A percentile compares a stretch with the other conserved stretches of the same genome.
Evolutionary conservation across 257 asterid genomes (phyloP).

Genomic region (Forsythia viridissima): DNA sequence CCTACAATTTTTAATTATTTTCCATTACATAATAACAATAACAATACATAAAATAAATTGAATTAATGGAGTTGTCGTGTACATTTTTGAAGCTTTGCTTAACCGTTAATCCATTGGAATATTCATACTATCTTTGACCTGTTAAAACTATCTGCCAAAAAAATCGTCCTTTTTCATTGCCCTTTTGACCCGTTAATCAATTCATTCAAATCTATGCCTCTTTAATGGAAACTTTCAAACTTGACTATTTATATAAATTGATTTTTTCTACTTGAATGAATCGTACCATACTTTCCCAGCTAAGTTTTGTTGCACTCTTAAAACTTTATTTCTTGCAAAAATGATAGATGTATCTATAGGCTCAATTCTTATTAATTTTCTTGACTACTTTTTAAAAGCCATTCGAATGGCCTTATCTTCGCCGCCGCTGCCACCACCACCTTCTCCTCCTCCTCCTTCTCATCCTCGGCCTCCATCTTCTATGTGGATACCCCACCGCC

Average conservation of each 20-base stretch:
- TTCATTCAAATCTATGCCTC: background rate
- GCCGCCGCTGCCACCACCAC: background rate
- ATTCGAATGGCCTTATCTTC: constrained; percentile 32
- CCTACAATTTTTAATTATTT: no score
- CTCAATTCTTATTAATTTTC: constrained; percentile 26
- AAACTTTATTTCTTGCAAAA: constrained; percentile 2
- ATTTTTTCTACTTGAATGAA: background rate
- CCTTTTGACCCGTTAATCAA: constrained; percentile 26
- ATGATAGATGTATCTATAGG: constrained; percentile 35
- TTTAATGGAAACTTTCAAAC: background rate
- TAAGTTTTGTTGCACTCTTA: background rate
- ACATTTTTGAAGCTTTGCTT: background rate
- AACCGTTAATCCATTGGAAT: background rate
- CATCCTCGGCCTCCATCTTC: background rate
- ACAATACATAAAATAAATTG: no score
- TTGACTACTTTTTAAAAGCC: constrained; percentile 26
- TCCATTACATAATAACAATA: no score
- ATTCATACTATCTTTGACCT: constrained; percentile 32
- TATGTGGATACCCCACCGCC: constrained; percentile 2
- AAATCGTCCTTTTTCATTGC: constrained; percentile 11
- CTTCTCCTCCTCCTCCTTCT: constrained; percentile 17
- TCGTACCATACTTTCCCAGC: background rate
- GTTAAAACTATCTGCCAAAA: constrained; percentile 27
- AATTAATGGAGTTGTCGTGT: background rate
- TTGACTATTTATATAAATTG: background rate